Evolutionary conservation across 2,329 filamentous ascomycete species (phyloP), one percentile per base, ranked within the genome.

Genomic region (Apiospora pterosperma): DNA sequence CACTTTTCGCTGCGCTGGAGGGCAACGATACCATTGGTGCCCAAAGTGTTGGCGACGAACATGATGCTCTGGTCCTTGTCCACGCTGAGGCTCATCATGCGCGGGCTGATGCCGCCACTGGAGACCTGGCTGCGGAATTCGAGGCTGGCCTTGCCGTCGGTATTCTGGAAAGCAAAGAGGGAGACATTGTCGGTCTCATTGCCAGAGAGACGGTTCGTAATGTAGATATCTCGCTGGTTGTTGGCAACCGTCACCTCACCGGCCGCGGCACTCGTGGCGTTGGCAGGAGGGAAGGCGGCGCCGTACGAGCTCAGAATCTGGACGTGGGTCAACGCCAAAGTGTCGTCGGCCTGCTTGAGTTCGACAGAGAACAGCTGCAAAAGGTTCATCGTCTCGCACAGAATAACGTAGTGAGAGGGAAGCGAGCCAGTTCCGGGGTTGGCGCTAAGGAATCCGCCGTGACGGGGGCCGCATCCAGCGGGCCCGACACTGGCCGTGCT

Each of bases 181-280:
- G 81, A 77, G 69, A 85, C 79, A 69, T 74, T 81, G 74, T 85
- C 84, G 10, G 78, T 79, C 3, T 67, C 68, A 68, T 78, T 77
- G 62, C 80, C 82, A 1, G 77, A 80, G 31, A 84, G 67, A 4
- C 84, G 81, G 77, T 85, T 85, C 41, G 82, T 82, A 62, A 85
- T 77, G 73, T 85, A 85, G 21, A 85, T 69, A 73, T 84, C 75
- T 67, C 72, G 72, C 71, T 75, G 76, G 73, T 81, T 79, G 31
- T 71, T 70, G 10, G 78, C 74, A 38, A 84, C 70, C 64, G 77
- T 72, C 42, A 85, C 71, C 71, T 81, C 82, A 55, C 81, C 83
- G 1, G 80, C 82, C 0, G 80, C 77, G 7, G 82, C 80, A 1
- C 71, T 70, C 34, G 69, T 73, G 41, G 74, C 62, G 64, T 79